Base-by-base conservation (phyloP, 2,329 filamentous ascomycete species). In the Fusarium falciforme region DNA sequence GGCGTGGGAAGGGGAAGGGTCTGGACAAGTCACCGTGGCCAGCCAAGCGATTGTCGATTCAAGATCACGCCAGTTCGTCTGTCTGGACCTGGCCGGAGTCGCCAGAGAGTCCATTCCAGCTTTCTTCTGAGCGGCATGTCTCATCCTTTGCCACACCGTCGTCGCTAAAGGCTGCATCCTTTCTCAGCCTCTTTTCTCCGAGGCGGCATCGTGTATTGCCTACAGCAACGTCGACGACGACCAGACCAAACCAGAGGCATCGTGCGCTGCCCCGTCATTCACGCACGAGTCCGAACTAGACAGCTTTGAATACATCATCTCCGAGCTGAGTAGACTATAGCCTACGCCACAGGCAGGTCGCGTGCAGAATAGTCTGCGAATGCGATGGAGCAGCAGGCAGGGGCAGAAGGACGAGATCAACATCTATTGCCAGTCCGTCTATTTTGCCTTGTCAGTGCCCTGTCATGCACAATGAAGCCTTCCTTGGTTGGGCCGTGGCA, bases 11-110 rank as follows among this genome's bases (percentile, higher is more conserved):
- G 36, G 44, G 31, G 44, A 61, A 38, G 65, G 44, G 68, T 52
- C 61, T 68, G 59, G 55, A 60, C 52, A 65, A 61, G 52, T 67
- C 58, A 66, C 54, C 29, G 49, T 33, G 40, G 55, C 40, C 42
- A 52, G 58, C 60, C 63, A 62, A 63, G 62, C 54, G 44, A 58
- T 64, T 59, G 62, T 55, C 54, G 27, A 64, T 54, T 47, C 49
- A 64, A 58, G n/a, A 68, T 71, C 70, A 71, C 64, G 70, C 62
- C 68, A 73, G 68, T 55, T 60, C 38, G 29, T 47, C 44, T 33
- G 64, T 63, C 68, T 68, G 59, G 65, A 61, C 68, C 63, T 58
- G 59, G 40, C 55, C 54, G 42, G 68, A 68, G 36, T 59, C 49
- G 17, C 47, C 47, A 54, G 36, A 57, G 36, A 25, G 44, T 22